Conservation (phyloP, 176 grass and related monocot genomes). For the Microstegium vimineum region DNA sequence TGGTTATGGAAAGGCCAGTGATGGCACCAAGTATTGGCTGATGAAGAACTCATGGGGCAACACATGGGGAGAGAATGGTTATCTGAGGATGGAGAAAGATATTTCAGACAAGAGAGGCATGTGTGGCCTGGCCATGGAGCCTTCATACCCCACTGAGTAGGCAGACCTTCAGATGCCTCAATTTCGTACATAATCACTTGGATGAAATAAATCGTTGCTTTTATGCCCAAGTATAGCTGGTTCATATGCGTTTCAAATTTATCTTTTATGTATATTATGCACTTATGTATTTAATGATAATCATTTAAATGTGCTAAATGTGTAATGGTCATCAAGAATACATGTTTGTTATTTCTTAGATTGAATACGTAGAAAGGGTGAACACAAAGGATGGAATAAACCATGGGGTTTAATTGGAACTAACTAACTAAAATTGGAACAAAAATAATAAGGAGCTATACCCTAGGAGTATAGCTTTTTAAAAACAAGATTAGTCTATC, state of each 20-base stretch:
- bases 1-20: neutral
- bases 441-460: too few species aligned
- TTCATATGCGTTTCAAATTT: neutral
- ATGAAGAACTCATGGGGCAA: conserved; percentile 39
- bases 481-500: too few species aligned
- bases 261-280: neutral
- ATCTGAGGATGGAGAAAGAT: conserved; percentile 19
- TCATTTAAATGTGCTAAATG: neutral
- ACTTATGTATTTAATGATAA: neutral
- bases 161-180: neutral
- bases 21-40: neutral
- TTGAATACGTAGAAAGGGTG: neutral
- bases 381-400: too few species aligned
- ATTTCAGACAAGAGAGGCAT: neutral
- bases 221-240: neutral
- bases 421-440: too few species aligned
- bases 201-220: neutral
- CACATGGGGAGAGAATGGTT: conserved; percentile 13
- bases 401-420: too few species aligned
- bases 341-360: neutral
- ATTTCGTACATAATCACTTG: neutral
- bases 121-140: neutral
- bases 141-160: conserved; percentile 12
- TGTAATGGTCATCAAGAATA: neutral
- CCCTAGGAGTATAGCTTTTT: too few species aligned